These are phyloP conservation scores for Zygotorulaspora sp. DNA, from an alignment of 805 yeast genomes.

Conservation along the genomic window DNA sequence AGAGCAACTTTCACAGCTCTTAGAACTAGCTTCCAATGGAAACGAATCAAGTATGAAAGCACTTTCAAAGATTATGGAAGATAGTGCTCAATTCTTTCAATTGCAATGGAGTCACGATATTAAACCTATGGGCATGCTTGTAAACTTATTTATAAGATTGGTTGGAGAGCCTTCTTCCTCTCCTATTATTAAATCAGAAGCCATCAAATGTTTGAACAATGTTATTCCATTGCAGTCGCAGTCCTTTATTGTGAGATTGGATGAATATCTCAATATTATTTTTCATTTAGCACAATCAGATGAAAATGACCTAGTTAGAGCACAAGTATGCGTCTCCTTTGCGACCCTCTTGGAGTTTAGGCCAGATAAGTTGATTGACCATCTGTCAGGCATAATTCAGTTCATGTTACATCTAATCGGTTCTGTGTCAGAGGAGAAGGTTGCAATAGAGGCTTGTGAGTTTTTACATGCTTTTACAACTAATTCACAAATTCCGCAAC, in stretches of 20 bases:
- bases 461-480: conserved; percentile 75
- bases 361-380: conserved; percentile 76
- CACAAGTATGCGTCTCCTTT: conserved; percentile 75
- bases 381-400: conserved; percentile 78
- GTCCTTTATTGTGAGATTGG: conserved; percentile 58
- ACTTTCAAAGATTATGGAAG: conserved; percentile 85
- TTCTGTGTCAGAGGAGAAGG: conserved; percentile 55
- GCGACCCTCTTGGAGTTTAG: conserved; percentile 64
- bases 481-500: conserved; percentile 48
- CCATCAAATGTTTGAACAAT: conserved; percentile 71
- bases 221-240: conserved; percentile 68
- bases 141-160: conserved; percentile 59
- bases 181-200: conserved; percentile 52
- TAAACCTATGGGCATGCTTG: conserved; percentile 62
- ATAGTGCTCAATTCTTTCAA: conserved; percentile 63
- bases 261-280: conserved; percentile 57
- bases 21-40: conserved; percentile 52
- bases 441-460: conserved; percentile 90
- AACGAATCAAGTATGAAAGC: conserved; percentile 57
- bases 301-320: conserved; percentile 53
- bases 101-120: conserved; percentile 50
- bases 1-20: conserved; percentile 57
- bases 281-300: conserved; percentile 64
- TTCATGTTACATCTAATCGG: conserved; percentile 78
- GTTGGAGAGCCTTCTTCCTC: conserved; percentile 35